Evolutionary conservation across 345 rosid species (phyloP).

Genomic region (Eucalyptus regnans): DNA sequence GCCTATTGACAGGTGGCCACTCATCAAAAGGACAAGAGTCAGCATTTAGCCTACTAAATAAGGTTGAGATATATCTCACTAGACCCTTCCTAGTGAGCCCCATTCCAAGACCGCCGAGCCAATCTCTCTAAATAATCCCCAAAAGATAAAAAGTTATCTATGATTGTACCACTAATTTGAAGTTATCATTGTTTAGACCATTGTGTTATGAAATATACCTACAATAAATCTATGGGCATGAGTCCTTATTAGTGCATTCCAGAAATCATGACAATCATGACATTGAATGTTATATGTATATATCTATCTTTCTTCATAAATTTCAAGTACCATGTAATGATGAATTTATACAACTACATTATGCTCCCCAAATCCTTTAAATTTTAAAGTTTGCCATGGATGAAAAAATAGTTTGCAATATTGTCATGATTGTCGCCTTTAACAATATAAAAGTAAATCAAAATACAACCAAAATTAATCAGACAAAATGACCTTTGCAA

Average conservation of each 20-base stretch:
- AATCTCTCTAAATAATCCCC: neutral
- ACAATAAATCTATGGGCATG: neutral
- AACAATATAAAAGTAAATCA: too few relatives aligned
- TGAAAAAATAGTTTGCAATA: neutral
- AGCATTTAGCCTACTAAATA: neutral
- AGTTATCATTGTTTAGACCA: neutral
- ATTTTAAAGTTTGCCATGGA: neutral
- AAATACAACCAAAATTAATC: too few relatives aligned
- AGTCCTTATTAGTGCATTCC: neutral
- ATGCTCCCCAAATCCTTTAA: neutral
- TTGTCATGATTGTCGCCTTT: neutral
- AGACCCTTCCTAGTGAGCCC: neutral
- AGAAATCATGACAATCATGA: too few relatives aligned
- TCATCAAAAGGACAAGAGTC: fast-evolving
- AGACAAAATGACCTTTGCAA: neutral
- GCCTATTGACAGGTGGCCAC: neutral
- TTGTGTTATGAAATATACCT: neutral
- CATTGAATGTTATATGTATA: neutral
- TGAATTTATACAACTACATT: neutral
- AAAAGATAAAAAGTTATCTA: too few relatives aligned
- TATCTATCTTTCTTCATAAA: too few relatives aligned
- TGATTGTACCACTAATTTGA: neutral
- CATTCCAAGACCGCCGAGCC: neutral
- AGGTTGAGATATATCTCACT: neutral
- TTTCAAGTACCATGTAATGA: neutral